phyloP scores from a whole-genome alignment of 2,329 filamentous ascomycete species.

The Alternaria gaisen region DNA sequence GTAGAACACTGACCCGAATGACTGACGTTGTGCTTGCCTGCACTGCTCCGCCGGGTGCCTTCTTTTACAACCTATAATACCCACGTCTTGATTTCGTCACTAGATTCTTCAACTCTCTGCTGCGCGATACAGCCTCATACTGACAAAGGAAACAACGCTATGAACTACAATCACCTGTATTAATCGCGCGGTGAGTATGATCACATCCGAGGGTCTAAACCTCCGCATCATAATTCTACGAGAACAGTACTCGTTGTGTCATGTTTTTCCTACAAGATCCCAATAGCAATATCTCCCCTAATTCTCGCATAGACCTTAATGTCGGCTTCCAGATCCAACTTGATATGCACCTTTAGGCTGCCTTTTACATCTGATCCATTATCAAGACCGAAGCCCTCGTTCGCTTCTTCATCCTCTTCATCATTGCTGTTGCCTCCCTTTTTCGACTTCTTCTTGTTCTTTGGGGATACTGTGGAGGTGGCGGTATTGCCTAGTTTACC shows the following conservation, averaged over 20 bases:
- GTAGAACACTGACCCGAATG: neutral
- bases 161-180: accelerated
- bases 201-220: neutral
- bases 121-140: neutral
- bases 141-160: neutral
- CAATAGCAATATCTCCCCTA: constrained; percentile 35
- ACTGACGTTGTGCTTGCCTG: neutral
- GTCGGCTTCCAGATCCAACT: constrained; percentile 13
- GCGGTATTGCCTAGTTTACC: constrained; percentile 12
- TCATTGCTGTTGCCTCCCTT: constrained; percentile 5
- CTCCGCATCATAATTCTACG: neutral
- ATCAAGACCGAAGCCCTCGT: constrained; percentile 29
- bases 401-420: constrained; percentile 13
- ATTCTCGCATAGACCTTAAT: constrained; percentile 32
- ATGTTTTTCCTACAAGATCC: constrained; percentile 18
- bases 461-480: neutral
- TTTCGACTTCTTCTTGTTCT: constrained; percentile 4
- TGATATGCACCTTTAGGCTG: constrained; percentile 35
- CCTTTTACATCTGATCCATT: constrained; percentile 34
- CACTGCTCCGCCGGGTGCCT: neutral
- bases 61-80: neutral
- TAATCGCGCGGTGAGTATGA: neutral
- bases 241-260: neutral
- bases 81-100: neutral
- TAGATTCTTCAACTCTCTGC: neutral